Evolutionary conservation across 179 eudicot species (phyloP).

Genomic region (Vitellaria paradoxa): DNA sequence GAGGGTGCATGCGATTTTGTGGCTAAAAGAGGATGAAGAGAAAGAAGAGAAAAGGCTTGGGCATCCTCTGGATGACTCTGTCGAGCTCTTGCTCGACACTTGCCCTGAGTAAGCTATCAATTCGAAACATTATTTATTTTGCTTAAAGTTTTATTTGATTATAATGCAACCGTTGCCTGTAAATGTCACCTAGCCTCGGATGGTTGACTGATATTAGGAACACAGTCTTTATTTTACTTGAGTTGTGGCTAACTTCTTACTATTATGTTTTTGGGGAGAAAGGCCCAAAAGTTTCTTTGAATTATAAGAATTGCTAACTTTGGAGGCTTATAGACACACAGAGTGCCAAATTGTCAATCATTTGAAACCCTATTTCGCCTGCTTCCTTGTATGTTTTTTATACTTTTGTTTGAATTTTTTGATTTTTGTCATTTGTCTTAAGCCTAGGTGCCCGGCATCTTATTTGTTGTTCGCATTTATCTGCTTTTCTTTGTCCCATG

Average conservation of each 20-base stretch:
- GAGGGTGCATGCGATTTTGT: slow-evolving; percentile 85
- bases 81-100: slow-evolving; percentile 76
- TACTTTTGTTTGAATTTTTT: not conserved
- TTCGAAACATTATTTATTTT: not conserved
- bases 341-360: not conserved
- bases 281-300: not conserved
- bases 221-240: not conserved
- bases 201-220: not conserved
- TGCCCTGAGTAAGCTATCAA: slow-evolving; percentile 66
- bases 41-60: slow-evolving; percentile 83
- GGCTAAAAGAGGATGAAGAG: slow-evolving; percentile 83
- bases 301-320: not conserved
- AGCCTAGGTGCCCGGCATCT: too few species aligned
- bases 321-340: not conserved
- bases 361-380: too few species aligned
- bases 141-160: not conserved
- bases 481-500: too few species aligned
- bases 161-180: not conserved
- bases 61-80: slow-evolving; percentile 73
- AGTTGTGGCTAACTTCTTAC: not conserved
- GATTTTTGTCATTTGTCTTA: not conserved
- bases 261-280: not conserved
- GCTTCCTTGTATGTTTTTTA: not conserved
- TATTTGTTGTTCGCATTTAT: too few species aligned
- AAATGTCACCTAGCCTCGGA: not conserved